A percentile compares a stretch with the other conserved stretches of the same genome.
phyloP scores from a whole-genome alignment of 331 rosid genomes.

The Dryas integrifolia region DNA sequence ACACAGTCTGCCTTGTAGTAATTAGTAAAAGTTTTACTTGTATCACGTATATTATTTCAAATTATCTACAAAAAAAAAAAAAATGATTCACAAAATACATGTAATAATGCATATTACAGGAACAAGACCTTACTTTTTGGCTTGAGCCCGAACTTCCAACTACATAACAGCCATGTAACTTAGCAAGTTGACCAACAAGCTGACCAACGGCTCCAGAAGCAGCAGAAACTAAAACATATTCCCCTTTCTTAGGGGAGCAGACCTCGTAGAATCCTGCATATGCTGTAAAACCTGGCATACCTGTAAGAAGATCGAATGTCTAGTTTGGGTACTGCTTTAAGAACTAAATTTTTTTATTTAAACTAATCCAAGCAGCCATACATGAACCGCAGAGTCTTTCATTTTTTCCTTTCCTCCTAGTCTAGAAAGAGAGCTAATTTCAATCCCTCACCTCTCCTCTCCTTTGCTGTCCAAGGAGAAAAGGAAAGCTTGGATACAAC shows the following conservation, averaged over 20 bases:
- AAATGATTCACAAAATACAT: background rate
- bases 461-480: background rate
- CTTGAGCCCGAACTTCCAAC: constrained; percentile 56
- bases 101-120: background rate
- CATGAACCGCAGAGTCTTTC: background rate
- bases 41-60: background rate
- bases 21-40: background rate
- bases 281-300: constrained; percentile 58
- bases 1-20: too few species aligned
- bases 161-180: constrained; percentile 52
- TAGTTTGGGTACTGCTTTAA: constrained; percentile 9
- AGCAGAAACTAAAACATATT: constrained; percentile 48
- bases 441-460: background rate
- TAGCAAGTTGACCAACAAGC: constrained; percentile 60
- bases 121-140: constrained; percentile 36
- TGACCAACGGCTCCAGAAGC: constrained; percentile 63
- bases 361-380: background rate
- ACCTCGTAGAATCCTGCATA: constrained; percentile 57
- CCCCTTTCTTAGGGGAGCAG: constrained; percentile 53
- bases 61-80: background rate
- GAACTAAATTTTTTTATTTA: constrained; percentile 1
- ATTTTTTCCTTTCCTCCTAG: background rate
- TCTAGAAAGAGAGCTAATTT: constrained; percentile 1
- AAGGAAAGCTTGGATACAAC: background rate
- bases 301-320: constrained; percentile 15